Percentiles rank a stretch among this genome's conserved stretches.
Conservation (phyloP, 2,329 filamentous ascomycete species). For the Phaeoacremonium minimum region DNA sequence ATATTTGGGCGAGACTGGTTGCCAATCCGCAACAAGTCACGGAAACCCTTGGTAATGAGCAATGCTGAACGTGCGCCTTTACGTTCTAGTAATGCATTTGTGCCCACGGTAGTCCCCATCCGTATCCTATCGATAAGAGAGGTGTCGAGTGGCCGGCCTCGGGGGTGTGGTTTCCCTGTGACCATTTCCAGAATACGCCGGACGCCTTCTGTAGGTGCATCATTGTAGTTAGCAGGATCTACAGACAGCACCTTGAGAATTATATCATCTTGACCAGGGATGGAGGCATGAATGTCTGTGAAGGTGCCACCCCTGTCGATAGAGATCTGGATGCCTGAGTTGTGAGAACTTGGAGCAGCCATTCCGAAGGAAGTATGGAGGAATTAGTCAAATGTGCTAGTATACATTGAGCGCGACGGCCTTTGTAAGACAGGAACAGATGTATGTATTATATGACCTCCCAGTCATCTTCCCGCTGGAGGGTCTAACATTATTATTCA, state of each 20-base stretch:
- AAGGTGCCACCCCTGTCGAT: slow-evolving; percentile 59
- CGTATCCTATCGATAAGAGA: slow-evolving; percentile 6
- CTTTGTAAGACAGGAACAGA: too few species aligned
- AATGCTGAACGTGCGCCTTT: slow-evolving; percentile 10
- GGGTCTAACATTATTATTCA: too few species aligned
- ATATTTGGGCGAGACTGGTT: slow-evolving; percentile 71
- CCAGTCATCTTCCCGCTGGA: too few species aligned
- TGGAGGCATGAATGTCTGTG: slow-evolving; percentile 61
- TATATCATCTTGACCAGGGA: slow-evolving; percentile 57
- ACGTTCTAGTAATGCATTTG: slow-evolving; percentile 9
- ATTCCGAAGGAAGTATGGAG: neutral
- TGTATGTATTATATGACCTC: too few species aligned
- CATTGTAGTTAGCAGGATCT: slow-evolving; percentile 62
- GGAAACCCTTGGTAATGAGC: slow-evolving; percentile 17
- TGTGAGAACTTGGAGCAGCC: slow-evolving; percentile 3
- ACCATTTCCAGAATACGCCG: slow-evolving; percentile 35
- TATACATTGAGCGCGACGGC: too few species aligned
- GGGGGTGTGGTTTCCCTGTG: slow-evolving; percentile 27
- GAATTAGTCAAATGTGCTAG: too few species aligned
- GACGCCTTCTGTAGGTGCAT: slow-evolving; percentile 66
- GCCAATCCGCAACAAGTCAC: slow-evolving; percentile 65
- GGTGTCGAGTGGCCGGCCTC: slow-evolving; percentile 5
- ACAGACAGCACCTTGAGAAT: slow-evolving; percentile 66
- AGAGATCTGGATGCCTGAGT: slow-evolving; percentile 9
- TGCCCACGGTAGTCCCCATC: slow-evolving; percentile 10